Percentiles rank a stretch among this genome's conserved stretches.
phyloP scores from a whole-genome alignment of 2,329 filamentous ascomycete species.

The Aspergillus sp. region DNA sequence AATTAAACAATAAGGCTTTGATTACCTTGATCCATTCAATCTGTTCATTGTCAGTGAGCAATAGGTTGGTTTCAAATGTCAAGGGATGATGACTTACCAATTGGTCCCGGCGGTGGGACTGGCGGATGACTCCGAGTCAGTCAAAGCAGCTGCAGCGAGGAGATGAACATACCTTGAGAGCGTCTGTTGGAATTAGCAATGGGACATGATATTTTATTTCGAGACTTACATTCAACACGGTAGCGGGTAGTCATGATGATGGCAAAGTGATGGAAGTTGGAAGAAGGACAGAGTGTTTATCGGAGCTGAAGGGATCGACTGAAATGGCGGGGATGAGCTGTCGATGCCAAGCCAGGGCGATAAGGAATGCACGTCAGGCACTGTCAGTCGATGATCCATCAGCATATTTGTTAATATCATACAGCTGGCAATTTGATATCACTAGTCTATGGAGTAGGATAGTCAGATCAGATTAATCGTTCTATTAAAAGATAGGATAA shows the following conservation, averaged over 20 bases:
- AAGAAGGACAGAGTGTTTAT: not conserved
- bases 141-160: not conserved
- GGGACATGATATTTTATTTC: no score
- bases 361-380: no score
- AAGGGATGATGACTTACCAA: conserved; percentile 51
- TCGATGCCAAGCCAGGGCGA: no score
- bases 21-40: conserved; percentile 87
- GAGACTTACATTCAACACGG: conserved; percentile 64
- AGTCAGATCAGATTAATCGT: no score
- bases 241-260: conserved; percentile 44
- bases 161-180: conserved; percentile 52
- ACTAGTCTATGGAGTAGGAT: no score
- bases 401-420: no score
- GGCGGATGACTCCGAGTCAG: conserved; percentile 29
- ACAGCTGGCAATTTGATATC: no score
- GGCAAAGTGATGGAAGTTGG: not conserved
- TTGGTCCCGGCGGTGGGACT: conserved; percentile 86
- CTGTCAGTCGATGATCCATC: no score
- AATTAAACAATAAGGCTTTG: conserved; percentile 10
- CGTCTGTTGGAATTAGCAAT: conserved; percentile 43
- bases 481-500: no score
- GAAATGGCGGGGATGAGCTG: no score
- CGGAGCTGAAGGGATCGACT: not conserved
- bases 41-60: conserved; percentile 22
- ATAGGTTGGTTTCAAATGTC: no score